phyloP scores from a whole-genome alignment of 805 yeast species.

The Yarrowia sp. region DNA sequence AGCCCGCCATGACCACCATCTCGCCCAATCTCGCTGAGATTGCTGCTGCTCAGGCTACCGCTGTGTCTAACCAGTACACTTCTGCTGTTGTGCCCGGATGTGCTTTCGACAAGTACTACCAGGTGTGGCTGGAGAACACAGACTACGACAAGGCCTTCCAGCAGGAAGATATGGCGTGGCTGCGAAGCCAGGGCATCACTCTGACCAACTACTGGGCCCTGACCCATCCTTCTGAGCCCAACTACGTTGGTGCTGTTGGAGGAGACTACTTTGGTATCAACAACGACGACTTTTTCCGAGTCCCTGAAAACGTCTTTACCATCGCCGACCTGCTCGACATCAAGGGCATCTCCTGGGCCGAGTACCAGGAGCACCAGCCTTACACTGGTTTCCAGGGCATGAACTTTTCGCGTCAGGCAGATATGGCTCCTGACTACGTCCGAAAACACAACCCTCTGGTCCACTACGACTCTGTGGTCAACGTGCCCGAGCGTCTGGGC shows the following conservation, averaged over 20 bases:
- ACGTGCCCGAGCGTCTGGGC: slow-evolving; percentile 40
- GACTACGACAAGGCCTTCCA: slow-evolving; percentile 49
- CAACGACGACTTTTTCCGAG: slow-evolving; percentile 45
- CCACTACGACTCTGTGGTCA: slow-evolving; percentile 43
- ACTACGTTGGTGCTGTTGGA: slow-evolving; percentile 48
- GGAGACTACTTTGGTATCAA: slow-evolving; percentile 52
- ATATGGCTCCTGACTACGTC: slow-evolving; percentile 47
- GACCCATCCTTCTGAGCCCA: slow-evolving; percentile 55
- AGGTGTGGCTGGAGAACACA: slow-evolving; percentile 53
- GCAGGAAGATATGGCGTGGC: slow-evolving; percentile 44
- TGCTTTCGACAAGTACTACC: slow-evolving; percentile 42
- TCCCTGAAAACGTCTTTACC: slow-evolving; percentile 48
- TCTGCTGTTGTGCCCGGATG: slow-evolving; percentile 14
- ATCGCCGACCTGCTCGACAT: slow-evolving; percentile 50
- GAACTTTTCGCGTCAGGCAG: slow-evolving; percentile 45
- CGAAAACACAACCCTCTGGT: slow-evolving; percentile 53
- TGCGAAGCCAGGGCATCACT: slow-evolving; percentile 46
- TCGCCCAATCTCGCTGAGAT: background rate
- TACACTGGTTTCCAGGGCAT: slow-evolving; percentile 52
- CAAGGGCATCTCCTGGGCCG: slow-evolving; percentile 50
- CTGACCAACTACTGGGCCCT: slow-evolving; percentile 52
- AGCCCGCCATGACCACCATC: slow-evolving; percentile 1
- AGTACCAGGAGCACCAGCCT: slow-evolving; percentile 53
- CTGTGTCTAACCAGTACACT: background rate
- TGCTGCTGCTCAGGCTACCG: slow-evolving; percentile 3